Evolutionary conservation across 1,284 basidiomycete genomes (phyloP).

Genomic region (Cryptococcus amylolentus): DNA sequence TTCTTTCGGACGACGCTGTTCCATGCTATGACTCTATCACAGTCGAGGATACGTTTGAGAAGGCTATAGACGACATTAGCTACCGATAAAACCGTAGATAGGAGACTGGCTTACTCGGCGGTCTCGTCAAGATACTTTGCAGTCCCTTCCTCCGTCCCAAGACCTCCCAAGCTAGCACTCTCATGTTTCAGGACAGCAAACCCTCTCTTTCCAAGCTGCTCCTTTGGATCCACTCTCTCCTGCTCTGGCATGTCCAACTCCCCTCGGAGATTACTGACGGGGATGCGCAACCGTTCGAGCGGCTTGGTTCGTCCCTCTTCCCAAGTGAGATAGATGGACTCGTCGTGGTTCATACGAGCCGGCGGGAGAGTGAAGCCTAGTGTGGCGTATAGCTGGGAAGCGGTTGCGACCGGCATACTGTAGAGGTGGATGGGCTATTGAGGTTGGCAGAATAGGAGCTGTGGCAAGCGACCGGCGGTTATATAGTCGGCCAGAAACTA

Average conservation of each 20-base stretch:
- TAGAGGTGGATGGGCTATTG: not conserved
- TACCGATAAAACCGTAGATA: not conserved
- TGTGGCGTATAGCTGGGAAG: conserved; percentile 14
- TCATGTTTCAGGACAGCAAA: conserved; percentile 28
- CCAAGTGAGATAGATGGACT: conserved; percentile 19
- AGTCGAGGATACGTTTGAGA: conserved; percentile 23
- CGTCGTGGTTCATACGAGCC: conserved; percentile 18
- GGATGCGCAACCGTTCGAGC: conserved; percentile 19
- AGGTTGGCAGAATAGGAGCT: too few relatives aligned
- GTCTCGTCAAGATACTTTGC: conserved; percentile 28
- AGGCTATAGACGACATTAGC: conserved; percentile 9
- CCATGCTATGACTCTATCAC: conserved; percentile 36
- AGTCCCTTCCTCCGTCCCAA: conserved; percentile 28
- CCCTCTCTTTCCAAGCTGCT: conserved; percentile 29
- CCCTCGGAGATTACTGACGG: conserved; percentile 25
- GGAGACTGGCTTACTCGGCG: conserved; percentile 22
- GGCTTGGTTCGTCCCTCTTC: conserved; percentile 17
- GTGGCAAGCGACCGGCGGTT: not conserved
- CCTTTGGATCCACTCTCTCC: not conserved
- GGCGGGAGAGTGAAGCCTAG: conserved; percentile 32
- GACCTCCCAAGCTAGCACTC: conserved; percentile 10
- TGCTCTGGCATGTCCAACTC: conserved; percentile 14
- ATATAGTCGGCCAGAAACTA: too few relatives aligned
- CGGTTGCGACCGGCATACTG: conserved; percentile 22
- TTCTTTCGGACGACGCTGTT: conserved; percentile 31